Evolutionary conservation across 2,329 filamentous ascomycete genomes (phyloP), one percentile per base, ranked within the genome.

Genomic region (Botrytis paeoniae): DNA sequence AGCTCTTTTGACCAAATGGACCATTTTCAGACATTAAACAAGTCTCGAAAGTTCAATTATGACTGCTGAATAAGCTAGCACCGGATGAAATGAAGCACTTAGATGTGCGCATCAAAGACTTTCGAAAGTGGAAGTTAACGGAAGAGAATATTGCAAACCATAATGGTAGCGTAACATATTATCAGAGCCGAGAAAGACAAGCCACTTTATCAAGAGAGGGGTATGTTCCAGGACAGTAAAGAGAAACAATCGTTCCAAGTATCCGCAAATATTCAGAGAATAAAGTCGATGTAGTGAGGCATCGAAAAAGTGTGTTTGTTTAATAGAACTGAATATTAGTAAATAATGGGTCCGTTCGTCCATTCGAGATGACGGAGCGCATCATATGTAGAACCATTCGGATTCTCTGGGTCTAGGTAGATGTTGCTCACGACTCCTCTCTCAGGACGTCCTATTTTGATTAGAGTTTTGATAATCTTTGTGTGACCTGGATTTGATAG

Each of bases 321-420:
- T 39, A 18, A 45, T 29, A n/a, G 20, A 16, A 65, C 39, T 5
- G 20, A 10, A 20, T 20, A 14, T 73, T 59, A 75, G 18, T n/a
- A 51, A 61, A 75, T 12, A 37, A 75, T 29, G 41, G 69, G 37
- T 2, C 68, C 60, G 10, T 37, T 41, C 10, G 37, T 9, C 71
- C 70, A 75, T 68, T 80, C 78, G 0, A 80, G 60, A 20, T 71
- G 29, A 3, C 39, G 25, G 20, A 80, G 57, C 12, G 60, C 60
- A 18, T 73, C 45, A 2, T 5, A 1, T 3, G 77, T 80, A 5
- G 78, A 80, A 1, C 75, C 73, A 5, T 63, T 14, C 29, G 73
- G 66, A 61, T 80, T 80, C 10, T 75, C 72, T 5, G 78, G 78
- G 57, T 80, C 79, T 1, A 75, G 63, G 51, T 77, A 80, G n/a